Evolutionary conservation across 1,139 yeast genomes (phyloP).

Genomic region (Lodderomyces elongisporus): DNA sequence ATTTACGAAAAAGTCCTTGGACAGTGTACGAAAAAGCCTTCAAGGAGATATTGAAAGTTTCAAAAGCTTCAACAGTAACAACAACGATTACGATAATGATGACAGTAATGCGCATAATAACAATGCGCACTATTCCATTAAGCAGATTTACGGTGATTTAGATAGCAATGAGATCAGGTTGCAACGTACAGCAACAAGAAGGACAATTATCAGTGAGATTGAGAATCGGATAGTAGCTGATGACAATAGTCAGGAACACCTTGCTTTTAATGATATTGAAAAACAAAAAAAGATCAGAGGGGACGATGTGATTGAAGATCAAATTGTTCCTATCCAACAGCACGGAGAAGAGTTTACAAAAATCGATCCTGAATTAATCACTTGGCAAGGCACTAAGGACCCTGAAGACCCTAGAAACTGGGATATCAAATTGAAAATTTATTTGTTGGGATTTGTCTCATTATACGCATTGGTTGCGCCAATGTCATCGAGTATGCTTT

Average conservation of each 20-base stretch:
- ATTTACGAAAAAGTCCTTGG: conserved; percentile 13
- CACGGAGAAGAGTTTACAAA: conserved; percentile 34
- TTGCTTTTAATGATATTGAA: conserved; percentile 11
- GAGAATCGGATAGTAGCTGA: conserved; percentile 16
- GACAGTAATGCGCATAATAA: neutral
- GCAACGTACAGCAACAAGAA: conserved; percentile 34
- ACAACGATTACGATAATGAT: too few species aligned
- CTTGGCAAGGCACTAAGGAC: conserved; percentile 36
- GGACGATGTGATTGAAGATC: conserved; percentile 16
- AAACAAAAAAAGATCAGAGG: conserved; percentile 3
- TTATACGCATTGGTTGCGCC: conserved; percentile 42
- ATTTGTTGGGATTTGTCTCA: conserved; percentile 32
- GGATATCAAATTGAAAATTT: conserved; percentile 24
- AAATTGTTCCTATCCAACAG: conserved; percentile 26
- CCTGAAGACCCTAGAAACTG: conserved; percentile 41
- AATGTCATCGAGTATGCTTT: conserved; percentile 42
- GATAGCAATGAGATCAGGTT: conserved; percentile 25
- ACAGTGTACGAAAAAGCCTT: conserved; percentile 12
- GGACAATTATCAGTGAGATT: conserved; percentile 34
- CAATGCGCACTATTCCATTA: conserved; percentile 18
- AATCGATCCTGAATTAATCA: conserved; percentile 41
- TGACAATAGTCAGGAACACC: conserved; percentile 1
- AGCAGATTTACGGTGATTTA: conserved; percentile 34
- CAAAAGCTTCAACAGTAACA: too few species aligned
- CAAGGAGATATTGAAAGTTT: too few species aligned